Evolutionary conservation across 2,329 filamentous ascomycete genomes (phyloP).

Genomic region (Phialemonium atrogriseum): DNA sequence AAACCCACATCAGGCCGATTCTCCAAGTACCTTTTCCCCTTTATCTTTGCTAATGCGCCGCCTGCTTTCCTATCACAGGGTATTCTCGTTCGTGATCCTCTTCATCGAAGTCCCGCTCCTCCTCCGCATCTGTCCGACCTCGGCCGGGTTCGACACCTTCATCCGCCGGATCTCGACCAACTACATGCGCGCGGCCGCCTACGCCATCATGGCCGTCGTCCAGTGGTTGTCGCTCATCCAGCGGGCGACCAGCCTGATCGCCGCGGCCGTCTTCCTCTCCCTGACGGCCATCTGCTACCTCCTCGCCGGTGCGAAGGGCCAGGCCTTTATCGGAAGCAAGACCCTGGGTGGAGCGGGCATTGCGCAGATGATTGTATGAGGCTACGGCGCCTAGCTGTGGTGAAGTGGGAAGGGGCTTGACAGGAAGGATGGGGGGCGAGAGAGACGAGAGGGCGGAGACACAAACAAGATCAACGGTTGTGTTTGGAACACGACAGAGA

Average conservation of each 20-base stretch:
- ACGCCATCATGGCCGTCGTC: constrained; percentile 68
- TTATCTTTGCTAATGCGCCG: neutral
- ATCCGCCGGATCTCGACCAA: constrained; percentile 93
- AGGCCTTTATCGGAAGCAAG: constrained; percentile 88
- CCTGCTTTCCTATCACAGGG: constrained; percentile 33
- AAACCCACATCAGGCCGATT: too few species aligned
- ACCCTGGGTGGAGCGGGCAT: constrained; percentile 89
- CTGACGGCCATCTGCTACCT: constrained; percentile 75
- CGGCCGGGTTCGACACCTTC: constrained; percentile 74
- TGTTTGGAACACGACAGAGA: too few species aligned
- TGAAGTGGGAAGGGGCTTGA: neutral
- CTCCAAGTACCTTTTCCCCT: neutral
- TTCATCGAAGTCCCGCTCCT: constrained; percentile 91
- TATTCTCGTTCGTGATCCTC: constrained; percentile 64
- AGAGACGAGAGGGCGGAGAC: neutral
- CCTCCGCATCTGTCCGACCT: constrained; percentile 95
- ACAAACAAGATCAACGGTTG: too few species aligned
- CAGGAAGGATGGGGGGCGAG: neutral
- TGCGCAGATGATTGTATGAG: constrained; percentile 94
- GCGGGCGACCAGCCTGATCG: constrained; percentile 66
- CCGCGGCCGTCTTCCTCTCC: constrained; percentile 72
- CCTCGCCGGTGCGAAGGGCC: constrained; percentile 70
- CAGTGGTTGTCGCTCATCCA: constrained; percentile 76
- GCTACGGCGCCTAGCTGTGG: too few species aligned
- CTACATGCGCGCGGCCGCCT: constrained; percentile 90